These are phyloP conservation scores for Aureobasidium sp. DNA, from an alignment of 2,329 filamentous ascomycete genomes.

Conservation along the genomic window DNA sequence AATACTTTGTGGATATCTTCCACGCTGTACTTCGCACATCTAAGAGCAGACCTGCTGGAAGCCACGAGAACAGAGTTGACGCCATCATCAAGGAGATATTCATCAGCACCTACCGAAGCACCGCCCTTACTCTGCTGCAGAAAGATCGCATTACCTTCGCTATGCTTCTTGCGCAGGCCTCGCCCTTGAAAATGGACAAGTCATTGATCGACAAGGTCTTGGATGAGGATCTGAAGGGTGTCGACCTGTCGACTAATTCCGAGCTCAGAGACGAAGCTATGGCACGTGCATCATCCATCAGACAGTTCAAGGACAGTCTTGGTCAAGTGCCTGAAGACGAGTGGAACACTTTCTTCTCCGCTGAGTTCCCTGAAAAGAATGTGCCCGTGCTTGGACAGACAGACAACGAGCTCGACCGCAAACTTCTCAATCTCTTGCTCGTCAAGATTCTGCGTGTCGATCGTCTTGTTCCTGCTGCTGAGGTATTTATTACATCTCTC, in stretches of 20 bases:
- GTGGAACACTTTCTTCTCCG: constrained; percentile 77
- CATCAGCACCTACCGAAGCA: constrained; percentile 83
- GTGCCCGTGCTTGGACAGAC: constrained; percentile 70
- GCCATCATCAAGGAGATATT: constrained; percentile 90
- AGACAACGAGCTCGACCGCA: constrained; percentile 62
- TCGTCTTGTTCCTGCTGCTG: constrained; percentile 84
- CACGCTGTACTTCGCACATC: constrained; percentile 81
- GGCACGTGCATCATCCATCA: constrained; percentile 59
- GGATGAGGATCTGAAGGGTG: constrained; percentile 66
- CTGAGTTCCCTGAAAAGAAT: constrained; percentile 79
- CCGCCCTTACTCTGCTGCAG: constrained; percentile 85
- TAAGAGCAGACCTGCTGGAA: constrained; percentile 58
- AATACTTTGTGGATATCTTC: constrained; percentile 98
- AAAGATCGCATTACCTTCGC: constrained; percentile 91
- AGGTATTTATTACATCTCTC: constrained; percentile 80
- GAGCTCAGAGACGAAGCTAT: constrained; percentile 63
- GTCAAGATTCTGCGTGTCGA: constrained; percentile 95
- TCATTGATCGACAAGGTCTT: constrained; percentile 78
- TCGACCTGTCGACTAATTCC: constrained; percentile 66
- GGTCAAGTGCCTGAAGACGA: constrained; percentile 53
- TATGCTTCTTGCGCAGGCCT: constrained; percentile 89
- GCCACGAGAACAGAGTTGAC: constrained; percentile 63
- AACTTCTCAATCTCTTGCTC: constrained; percentile 75
- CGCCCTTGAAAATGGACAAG: constrained; percentile 95
- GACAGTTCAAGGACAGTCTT: constrained; percentile 66